Conservation (phyloP, 2,329 filamentous ascomycete species). For the Lachnellula subtilissima region DNA sequence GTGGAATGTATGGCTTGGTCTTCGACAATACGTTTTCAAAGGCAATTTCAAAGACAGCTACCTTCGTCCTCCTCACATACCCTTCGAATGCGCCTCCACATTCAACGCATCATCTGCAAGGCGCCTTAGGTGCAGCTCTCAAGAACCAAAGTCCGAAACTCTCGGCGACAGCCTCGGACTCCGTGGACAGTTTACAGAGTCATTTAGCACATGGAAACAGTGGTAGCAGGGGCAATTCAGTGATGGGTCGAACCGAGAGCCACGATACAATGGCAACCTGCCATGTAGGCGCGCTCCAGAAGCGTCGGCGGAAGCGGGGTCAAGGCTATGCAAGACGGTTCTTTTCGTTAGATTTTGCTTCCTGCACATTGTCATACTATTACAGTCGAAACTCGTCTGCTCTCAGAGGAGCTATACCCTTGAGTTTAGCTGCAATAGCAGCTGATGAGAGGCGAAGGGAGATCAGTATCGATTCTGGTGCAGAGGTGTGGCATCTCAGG, state of each 20-base stretch:
- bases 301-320: conserved; percentile 86
- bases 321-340: conserved; percentile 91
- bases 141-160: conserved; percentile 43
- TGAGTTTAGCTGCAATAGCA: conserved; percentile 85
- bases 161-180: conserved; percentile 46
- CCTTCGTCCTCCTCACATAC: conserved; percentile 90
- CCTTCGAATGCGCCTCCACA: conserved; percentile 77
- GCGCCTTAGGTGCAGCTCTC: conserved; percentile 38
- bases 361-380: conserved; percentile 94
- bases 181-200: conserved; percentile 57
- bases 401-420: conserved; percentile 82
- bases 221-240: conserved; percentile 41
- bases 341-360: conserved; percentile 93
- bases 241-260: conserved; percentile 49
- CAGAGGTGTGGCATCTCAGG: conserved; percentile 92
- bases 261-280: conserved; percentile 48
- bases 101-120: conserved; percentile 64
- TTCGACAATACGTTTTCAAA: conserved; percentile 99
- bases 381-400: conserved; percentile 91
- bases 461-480: conserved; percentile 94
- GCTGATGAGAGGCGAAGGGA: conserved; percentile 84
- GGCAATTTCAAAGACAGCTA: conserved; percentile 87
- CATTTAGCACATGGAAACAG: conserved; percentile 31
- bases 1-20: conserved; percentile 91
- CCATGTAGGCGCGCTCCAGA: conserved; percentile 80